Evolutionary conservation across 768 basidiomycete species (phyloP).

Genomic region (Trametes cingulata): DNA sequence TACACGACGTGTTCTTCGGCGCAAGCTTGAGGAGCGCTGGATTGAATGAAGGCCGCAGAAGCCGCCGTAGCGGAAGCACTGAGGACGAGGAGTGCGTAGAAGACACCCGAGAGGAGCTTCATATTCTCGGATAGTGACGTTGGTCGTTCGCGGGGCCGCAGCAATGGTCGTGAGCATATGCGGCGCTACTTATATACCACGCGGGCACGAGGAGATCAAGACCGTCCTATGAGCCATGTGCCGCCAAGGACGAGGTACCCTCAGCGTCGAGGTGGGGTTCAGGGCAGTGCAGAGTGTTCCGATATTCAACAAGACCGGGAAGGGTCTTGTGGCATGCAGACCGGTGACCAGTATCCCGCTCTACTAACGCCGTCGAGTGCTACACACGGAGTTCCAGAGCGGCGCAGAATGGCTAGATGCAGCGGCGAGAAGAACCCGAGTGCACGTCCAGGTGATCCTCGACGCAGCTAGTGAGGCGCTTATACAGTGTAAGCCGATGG

Average conservation of each 20-base stretch:
- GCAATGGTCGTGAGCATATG: too few relatives aligned
- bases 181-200: not conserved
- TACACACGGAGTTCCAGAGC: not conserved
- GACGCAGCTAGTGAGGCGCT: too few relatives aligned
- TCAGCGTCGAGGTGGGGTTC: too few relatives aligned
- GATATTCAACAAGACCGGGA: not conserved
- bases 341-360: not conserved
- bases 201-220: too few relatives aligned
- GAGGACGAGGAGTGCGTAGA: not conserved
- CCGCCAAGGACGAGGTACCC: too few relatives aligned
- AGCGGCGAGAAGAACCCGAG: slow-evolving; percentile 2
- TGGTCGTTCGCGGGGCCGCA: not conserved
- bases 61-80: not conserved
- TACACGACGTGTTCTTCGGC: slow-evolving; percentile 18
- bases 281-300: not conserved
- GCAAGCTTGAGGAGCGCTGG: not conserved
- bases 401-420: not conserved
- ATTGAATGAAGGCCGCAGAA: slow-evolving; percentile 5
- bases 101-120: too few relatives aligned
- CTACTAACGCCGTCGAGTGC: not conserved
- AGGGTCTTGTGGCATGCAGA: not conserved
- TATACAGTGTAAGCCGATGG: too few relatives aligned
- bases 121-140: not conserved
- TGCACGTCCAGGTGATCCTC: too few relatives aligned
- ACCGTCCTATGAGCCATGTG: too few relatives aligned